Percentiles rank a stretch among this genome's conserved stretches.
phyloP scores from a whole-genome alignment of 78 protist species.

The Planoprotostelium fungivorum region DNA sequence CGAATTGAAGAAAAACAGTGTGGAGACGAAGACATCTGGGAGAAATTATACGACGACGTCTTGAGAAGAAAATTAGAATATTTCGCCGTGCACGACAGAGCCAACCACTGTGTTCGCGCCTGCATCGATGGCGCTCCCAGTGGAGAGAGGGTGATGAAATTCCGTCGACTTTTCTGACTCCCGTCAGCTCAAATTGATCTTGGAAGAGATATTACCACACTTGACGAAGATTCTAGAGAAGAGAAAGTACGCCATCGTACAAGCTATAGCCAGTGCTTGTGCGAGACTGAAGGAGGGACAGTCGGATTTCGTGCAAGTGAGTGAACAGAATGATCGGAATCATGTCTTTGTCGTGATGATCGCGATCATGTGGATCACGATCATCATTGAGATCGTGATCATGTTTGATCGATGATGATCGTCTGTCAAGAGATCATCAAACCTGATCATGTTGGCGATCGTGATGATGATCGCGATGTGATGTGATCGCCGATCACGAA shows the following conservation, averaged over 20 bases:
- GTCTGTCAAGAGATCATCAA: too few relatives aligned
- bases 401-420: too few relatives aligned
- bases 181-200: not conserved
- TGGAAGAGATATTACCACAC: not conserved
- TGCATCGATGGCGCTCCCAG: not conserved
- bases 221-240: not conserved
- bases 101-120: not conserved
- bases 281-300: not conserved
- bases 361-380: too few relatives aligned
- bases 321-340: too few relatives aligned
- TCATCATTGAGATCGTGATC: too few relatives aligned
- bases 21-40: not conserved
- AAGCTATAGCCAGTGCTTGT: not conserved
- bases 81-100: not conserved
- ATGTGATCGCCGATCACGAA: too few relatives aligned
- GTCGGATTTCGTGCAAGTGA: not conserved
- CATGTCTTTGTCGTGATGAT: too few relatives aligned
- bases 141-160: not conserved
- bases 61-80: not conserved
- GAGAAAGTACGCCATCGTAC: not conserved
- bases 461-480: too few relatives aligned
- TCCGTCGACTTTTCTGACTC: not conserved
- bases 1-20: not conserved
- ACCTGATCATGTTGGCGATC: too few relatives aligned
- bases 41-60: too few relatives aligned